Evolutionary conservation across 2,329 filamentous ascomycete species (phyloP).

Genomic region (Beauveria bassiana): DNA sequence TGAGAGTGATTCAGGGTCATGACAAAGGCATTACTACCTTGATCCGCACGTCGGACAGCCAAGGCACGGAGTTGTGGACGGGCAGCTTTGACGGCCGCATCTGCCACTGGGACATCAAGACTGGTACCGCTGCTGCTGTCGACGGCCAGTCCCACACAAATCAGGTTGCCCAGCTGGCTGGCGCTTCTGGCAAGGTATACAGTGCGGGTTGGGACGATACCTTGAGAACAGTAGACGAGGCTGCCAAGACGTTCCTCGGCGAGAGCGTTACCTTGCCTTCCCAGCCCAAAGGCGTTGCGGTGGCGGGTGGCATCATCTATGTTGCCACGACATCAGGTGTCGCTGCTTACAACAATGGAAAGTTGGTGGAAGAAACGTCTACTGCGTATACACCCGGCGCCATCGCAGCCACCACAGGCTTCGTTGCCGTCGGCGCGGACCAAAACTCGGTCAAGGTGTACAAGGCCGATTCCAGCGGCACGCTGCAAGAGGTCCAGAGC

Average conservation of each 20-base stretch:
- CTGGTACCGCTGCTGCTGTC: conserved; percentile 60
- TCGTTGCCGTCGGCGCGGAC: conserved; percentile 69
- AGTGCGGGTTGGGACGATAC: conserved; percentile 94
- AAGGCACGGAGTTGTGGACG: conserved; percentile 66
- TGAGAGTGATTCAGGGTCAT: conserved; percentile 73
- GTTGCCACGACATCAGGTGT: conserved; percentile 50
- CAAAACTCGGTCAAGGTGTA: conserved; percentile 72
- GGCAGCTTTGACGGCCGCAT: conserved; percentile 89
- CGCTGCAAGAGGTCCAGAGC: conserved; percentile 45
- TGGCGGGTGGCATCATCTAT: conserved; percentile 42
- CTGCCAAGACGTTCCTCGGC: conserved; percentile 68
- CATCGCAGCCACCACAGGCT: conserved; percentile 59
- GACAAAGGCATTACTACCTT: conserved; percentile 85
- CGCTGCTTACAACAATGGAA: conserved; percentile 50
- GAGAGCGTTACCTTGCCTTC: conserved; percentile 58
- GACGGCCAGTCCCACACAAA: conserved; percentile 80
- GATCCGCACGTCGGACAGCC: conserved; percentile 33
- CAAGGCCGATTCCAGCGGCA: conserved; percentile 43
- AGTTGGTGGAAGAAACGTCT: conserved; percentile 50
- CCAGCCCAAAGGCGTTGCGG: conserved; percentile 71
- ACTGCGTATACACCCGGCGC: conserved; percentile 60
- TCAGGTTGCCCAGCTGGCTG: conserved; percentile 70
- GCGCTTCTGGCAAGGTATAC: conserved; percentile 58
- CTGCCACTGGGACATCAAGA: conserved; percentile 71
- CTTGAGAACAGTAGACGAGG: conserved; percentile 68